phyloP scores from a whole-genome alignment of 495 filamentous ascomycete genomes.

The Pyrenula massariospora region DNA sequence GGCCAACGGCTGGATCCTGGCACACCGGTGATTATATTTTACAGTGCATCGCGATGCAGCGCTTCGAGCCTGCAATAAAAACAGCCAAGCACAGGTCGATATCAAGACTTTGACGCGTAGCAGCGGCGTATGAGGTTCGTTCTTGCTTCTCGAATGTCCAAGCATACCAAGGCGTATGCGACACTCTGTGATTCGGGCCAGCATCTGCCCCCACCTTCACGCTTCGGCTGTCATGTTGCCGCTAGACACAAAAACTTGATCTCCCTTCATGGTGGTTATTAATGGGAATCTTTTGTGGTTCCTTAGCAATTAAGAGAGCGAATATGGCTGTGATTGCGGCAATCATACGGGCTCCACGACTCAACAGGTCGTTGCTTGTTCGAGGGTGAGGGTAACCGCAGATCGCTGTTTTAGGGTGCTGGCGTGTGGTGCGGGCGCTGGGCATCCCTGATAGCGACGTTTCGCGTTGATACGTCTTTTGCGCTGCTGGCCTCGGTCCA shows the following conservation, averaged over 20 bases:
- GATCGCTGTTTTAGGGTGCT: background rate
- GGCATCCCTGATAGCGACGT: background rate
- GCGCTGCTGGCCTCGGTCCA: no score
- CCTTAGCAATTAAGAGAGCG: no score
- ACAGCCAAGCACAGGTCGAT: background rate
- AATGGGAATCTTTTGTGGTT: no score
- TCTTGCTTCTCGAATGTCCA: no score
- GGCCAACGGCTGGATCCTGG: background rate
- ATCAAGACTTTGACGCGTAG: background rate
- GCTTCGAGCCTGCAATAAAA: background rate
- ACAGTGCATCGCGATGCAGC: background rate
- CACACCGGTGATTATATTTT: background rate
- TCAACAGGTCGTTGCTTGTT: background rate
- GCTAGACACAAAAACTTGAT: no score
- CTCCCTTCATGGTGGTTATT: no score
- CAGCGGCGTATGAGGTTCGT: background rate
- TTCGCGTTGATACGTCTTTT: background rate
- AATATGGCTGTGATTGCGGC: background rate
- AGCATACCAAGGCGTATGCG: background rate
- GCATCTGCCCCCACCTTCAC: no score
- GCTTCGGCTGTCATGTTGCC: no score
- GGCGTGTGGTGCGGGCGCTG: no score
- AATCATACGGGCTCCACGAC: background rate
- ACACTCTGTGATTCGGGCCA: background rate
- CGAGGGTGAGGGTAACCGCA: background rate